phyloP scores from a whole-genome alignment of 1,284 basidiomycete genomes.

The Puccinia triticina region DNA sequence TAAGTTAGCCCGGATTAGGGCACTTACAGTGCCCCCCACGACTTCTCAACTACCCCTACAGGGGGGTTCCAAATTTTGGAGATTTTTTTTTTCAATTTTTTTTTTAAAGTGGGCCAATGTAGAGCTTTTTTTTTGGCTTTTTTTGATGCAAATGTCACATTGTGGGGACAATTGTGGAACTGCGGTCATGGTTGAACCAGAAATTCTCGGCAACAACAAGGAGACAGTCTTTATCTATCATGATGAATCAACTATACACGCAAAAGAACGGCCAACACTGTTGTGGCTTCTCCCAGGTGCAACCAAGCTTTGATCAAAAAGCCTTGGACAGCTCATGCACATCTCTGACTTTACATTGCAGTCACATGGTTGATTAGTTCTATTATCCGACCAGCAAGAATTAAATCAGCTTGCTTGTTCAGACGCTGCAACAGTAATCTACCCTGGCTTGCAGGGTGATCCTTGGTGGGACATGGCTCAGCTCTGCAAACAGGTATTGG shows the following conservation, averaged over 20 bases:
- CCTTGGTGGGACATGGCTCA: constrained; percentile 41
- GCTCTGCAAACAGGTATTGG: constrained; percentile 3
- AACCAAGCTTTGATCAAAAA: too few species aligned
- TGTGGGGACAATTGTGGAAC: neutral
- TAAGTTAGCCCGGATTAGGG: too few species aligned
- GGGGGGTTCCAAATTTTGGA: too few species aligned
- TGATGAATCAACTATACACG: constrained; percentile 31
- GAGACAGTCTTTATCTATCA: constrained; percentile 31
- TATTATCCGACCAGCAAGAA: neutral
- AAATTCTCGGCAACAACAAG: neutral
- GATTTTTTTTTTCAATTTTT: too few species aligned
- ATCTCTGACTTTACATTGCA: too few species aligned
- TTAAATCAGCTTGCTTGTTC: neutral
- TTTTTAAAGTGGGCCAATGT: too few species aligned
- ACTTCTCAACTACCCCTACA: too few species aligned
- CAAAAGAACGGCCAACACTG: constrained; percentile 19
- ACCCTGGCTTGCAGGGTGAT: constrained; percentile 26
- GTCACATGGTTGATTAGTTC: neutral
- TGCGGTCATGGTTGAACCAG: neutral
- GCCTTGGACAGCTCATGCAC: too few species aligned
- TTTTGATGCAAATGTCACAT: too few species aligned
- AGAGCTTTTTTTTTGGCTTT: too few species aligned
- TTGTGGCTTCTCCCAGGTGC: too few species aligned
- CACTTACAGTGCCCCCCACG: too few species aligned
- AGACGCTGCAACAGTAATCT: constrained; percentile 28